These are phyloP conservation scores for Cubamyces lactineus DNA, from an alignment of 768 basidiomycete genomes.

Conservation along the genomic window DNA sequence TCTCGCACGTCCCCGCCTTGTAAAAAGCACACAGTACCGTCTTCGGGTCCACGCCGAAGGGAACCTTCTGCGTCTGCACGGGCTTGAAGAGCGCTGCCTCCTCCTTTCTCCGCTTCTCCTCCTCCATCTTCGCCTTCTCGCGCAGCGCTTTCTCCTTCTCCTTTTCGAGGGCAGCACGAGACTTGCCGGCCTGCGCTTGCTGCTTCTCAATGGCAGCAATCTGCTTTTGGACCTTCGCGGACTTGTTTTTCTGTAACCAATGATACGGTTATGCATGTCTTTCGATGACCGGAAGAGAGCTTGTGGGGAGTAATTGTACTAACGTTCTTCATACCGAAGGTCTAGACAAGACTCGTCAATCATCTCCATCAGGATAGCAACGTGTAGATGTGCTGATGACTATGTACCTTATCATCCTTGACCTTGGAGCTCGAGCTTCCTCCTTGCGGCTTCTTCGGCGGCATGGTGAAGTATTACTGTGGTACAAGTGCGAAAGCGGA, in stretches of 20 bases:
- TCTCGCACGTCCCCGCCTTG: slow-evolving; percentile 92
- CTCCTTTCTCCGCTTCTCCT: slow-evolving; percentile 84
- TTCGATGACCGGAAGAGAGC: neutral
- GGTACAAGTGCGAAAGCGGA: neutral
- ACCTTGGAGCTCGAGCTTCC: slow-evolving; percentile 59
- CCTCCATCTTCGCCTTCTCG: slow-evolving; percentile 75
- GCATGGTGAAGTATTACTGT: slow-evolving; percentile 50
- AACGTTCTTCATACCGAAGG: slow-evolving; percentile 89
- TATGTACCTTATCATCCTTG: slow-evolving; percentile 77
- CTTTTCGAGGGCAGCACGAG: slow-evolving; percentile 75
- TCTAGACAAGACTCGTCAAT: slow-evolving; percentile 48
- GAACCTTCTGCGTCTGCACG: slow-evolving; percentile 81
- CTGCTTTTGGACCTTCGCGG: slow-evolving; percentile 87
- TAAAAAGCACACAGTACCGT: slow-evolving; percentile 89
- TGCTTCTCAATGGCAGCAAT: slow-evolving; percentile 82
- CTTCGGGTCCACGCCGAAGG: slow-evolving; percentile 97
- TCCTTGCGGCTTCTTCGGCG: slow-evolving; percentile 75
- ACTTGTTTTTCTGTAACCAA: slow-evolving; percentile 82
- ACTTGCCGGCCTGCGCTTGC: slow-evolving; percentile 75
- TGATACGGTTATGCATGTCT: neutral
- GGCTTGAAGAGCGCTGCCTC: slow-evolving; percentile 84
- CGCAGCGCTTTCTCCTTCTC: slow-evolving; percentile 82
- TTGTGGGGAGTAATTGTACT: slow-evolving; percentile 32
- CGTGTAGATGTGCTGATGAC: slow-evolving; percentile 29
- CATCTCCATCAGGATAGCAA: slow-evolving; percentile 33